These are phyloP conservation scores for Epichloe sylvatica DNA, from an alignment of 2,329 filamentous ascomycete genomes.

Conservation along the genomic window DNA sequence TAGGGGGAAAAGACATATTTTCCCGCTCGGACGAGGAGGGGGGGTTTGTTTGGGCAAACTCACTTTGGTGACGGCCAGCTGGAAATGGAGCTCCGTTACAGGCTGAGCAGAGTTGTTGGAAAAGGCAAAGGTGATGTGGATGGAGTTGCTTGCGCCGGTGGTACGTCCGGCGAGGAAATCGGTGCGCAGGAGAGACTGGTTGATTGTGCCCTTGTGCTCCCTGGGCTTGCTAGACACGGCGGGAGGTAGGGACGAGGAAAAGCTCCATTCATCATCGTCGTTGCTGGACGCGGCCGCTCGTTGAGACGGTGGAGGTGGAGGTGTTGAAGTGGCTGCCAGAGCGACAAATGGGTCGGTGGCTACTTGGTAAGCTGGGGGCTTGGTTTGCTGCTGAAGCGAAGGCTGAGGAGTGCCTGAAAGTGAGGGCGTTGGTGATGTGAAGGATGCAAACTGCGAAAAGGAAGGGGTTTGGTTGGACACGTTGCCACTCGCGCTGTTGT, in stretches of 20 bases:
- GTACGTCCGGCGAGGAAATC: conserved; percentile 56
- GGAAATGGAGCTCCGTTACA: conserved; percentile 72
- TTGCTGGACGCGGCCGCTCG: conserved; percentile 30
- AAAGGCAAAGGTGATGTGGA: conserved; percentile 65
- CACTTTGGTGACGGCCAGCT: conserved; percentile 88
- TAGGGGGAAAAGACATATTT: no score
- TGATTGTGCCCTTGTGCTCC: conserved; percentile 52
- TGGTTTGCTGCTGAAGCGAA: conserved; percentile 31
- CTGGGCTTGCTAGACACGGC: conserved; percentile 39
- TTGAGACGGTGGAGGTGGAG: conserved; percentile 11
- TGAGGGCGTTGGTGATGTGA: conserved; percentile 37
- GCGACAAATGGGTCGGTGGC: conserved; percentile 39
- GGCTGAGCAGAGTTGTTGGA: conserved; percentile 63
- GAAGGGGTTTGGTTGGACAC: conserved; percentile 28
- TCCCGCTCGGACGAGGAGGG: no score
- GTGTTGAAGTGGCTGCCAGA: conserved; percentile 22
- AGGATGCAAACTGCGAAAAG: conserved; percentile 42
- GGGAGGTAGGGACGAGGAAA: conserved; percentile 69
- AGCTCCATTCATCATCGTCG: conserved; percentile 92
- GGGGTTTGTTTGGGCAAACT: background rate
- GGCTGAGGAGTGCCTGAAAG: conserved; percentile 41
- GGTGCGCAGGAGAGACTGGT: conserved; percentile 56
- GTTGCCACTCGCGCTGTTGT: conserved; percentile 41
- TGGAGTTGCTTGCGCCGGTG: conserved; percentile 36
- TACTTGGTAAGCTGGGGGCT: conserved; percentile 26